These are phyloP conservation scores for Penicillium pulvis DNA, from an alignment of 495 filamentous ascomycete genomes.

Conservation along the genomic window DNA sequence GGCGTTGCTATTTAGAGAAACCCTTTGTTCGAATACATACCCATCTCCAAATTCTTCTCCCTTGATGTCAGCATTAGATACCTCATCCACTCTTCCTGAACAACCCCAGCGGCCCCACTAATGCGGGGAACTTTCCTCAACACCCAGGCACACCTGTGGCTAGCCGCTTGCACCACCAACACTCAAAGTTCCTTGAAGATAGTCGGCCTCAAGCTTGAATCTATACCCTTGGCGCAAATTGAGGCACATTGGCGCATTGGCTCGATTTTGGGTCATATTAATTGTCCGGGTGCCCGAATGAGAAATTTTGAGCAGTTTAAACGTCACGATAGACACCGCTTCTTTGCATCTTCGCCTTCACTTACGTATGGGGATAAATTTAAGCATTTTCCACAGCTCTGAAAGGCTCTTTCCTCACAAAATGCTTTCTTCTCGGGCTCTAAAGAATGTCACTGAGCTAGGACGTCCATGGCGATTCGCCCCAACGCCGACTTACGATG, in stretches of 20 bases:
- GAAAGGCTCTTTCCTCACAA: background rate
- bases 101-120: background rate
- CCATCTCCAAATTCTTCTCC: slow-evolving; percentile 3
- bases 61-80: background rate
- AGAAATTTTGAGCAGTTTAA: too few relatives aligned
- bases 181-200: too few relatives aligned
- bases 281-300: too few relatives aligned
- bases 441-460: slow-evolving; percentile 26
- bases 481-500: slow-evolving; percentile 32
- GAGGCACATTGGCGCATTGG: too few relatives aligned
- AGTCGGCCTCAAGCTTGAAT: too few relatives aligned
- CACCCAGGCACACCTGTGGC: too few relatives aligned
- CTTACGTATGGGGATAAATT: background rate
- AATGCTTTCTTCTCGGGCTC: slow-evolving; percentile 37
- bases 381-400: background rate
- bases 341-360: background rate
- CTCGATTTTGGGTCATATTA: too few relatives aligned
- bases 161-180: too few relatives aligned
- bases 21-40: background rate
- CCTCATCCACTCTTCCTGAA: background rate
- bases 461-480: slow-evolving; percentile 35
- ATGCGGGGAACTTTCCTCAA: background rate
- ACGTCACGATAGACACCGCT: background rate
- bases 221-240: too few relatives aligned
- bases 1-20: slow-evolving; percentile 26